phyloP scores from a whole-genome alignment of 768 basidiomycete genomes.

The Amanita thiersii region DNA sequence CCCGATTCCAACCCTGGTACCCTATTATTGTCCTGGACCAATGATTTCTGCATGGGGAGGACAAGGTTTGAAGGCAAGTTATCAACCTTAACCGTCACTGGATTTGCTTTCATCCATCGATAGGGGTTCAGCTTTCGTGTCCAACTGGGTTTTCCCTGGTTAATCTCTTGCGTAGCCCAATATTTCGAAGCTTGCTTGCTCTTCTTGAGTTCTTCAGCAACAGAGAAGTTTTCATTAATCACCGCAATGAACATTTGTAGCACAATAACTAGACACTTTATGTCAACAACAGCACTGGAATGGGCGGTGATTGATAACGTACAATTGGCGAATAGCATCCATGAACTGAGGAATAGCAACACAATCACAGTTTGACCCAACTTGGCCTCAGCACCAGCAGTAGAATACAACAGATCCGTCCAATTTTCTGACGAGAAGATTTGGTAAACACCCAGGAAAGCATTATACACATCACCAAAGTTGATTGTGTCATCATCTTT shows the following conservation, averaged over 20 bases:
- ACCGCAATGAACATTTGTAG: constrained; percentile 97
- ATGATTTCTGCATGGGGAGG: constrained; percentile 70
- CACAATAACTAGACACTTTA: constrained; percentile 72
- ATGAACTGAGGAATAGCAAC: constrained; percentile 65
- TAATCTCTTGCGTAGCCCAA: constrained; percentile 50
- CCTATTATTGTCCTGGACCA: constrained; percentile 50
- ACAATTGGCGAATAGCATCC: constrained; percentile 94
- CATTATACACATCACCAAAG: constrained; percentile 76
- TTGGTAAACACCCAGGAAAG: constrained; percentile 83
- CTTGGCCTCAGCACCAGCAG: constrained; percentile 49
- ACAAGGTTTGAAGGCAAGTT: constrained; percentile 66
- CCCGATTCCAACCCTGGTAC: constrained; percentile 4
- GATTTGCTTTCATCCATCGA: constrained; percentile 68
- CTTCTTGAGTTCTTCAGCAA: constrained; percentile 87
- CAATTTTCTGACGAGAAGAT: constrained; percentile 94
- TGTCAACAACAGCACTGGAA: constrained; percentile 3
- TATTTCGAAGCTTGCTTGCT: constrained; percentile 70
- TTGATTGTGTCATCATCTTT: constrained; percentile 44
- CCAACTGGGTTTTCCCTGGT: constrained; percentile 52
- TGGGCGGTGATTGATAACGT: constrained; percentile 21
- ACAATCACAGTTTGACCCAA: constrained; percentile 66
- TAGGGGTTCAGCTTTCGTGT: constrained; percentile 78
- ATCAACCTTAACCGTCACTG: constrained; percentile 64
- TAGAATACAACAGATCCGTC: constrained; percentile 65
- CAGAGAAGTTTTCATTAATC: constrained; percentile 91